phyloP scores from a whole-genome alignment of 768 basidiomycete species.

The Kwoniella bestiolae region DNA sequence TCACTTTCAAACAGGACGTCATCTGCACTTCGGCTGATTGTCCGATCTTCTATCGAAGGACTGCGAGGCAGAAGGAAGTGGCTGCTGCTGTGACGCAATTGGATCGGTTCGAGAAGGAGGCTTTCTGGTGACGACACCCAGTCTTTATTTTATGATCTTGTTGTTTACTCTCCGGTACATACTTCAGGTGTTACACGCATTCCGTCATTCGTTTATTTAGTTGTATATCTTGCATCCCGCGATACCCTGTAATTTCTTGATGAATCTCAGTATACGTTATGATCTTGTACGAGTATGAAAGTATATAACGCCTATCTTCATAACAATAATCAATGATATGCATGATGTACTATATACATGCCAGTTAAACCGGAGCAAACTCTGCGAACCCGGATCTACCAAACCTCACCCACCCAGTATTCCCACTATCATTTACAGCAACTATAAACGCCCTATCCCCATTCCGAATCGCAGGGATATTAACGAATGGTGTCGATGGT shows the following conservation, averaged over 20 bases:
- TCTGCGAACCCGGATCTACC: slow-evolving; percentile 74
- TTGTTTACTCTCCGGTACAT: not conserved
- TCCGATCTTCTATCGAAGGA: slow-evolving; percentile 98
- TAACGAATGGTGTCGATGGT: slow-evolving; percentile 45
- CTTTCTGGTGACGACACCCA: slow-evolving; percentile 44
- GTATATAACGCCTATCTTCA: not conserved
- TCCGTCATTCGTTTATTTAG: not conserved
- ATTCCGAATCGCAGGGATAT: slow-evolving; percentile 78
- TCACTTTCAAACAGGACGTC: too few relatives aligned
- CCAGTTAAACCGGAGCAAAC: slow-evolving; percentile 8
- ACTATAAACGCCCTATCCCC: slow-evolving; percentile 83
- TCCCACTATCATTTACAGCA: slow-evolving; percentile 86
- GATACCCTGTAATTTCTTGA: slow-evolving; percentile 18
- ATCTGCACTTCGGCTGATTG: slow-evolving; percentile 96
- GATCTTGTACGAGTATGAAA: not conserved
- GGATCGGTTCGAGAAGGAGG: slow-evolving; percentile 74
- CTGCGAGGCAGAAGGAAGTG: slow-evolving; percentile 97
- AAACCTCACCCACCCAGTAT: slow-evolving; percentile 84
- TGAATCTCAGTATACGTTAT: not conserved
- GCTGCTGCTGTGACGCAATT: slow-evolving; percentile 77
- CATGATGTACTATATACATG: not conserved
- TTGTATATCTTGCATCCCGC: slow-evolving; percentile 16
- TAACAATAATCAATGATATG: not conserved
- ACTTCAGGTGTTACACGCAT: too few relatives aligned
- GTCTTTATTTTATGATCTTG: not conserved